These are phyloP conservation scores for Russula dissimulans DNA, from an alignment of 768 basidiomycete species.

Conservation along the genomic window DNA sequence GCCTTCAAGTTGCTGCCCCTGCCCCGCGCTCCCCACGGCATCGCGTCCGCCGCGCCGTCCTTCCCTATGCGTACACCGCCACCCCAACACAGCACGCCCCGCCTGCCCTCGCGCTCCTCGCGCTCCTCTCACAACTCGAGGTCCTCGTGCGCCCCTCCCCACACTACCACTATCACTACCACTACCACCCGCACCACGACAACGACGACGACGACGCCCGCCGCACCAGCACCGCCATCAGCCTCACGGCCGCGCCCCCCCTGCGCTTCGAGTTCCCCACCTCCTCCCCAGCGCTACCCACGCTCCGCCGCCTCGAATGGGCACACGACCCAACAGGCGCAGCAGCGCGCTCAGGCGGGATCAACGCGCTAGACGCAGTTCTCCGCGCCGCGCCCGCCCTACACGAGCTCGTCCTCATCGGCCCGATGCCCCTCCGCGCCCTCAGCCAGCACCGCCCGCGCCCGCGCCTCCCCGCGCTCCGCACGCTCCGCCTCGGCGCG, in stretches of 20 bases:
- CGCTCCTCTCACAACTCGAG: slow-evolving; percentile 8
- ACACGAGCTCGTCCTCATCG: slow-evolving; percentile 5
- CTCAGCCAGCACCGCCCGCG: too few species aligned
- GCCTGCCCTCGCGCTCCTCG: slow-evolving; percentile 9
- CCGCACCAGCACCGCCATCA: not conserved
- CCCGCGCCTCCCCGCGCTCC: not conserved
- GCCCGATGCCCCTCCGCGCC: not conserved
- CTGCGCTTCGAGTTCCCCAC: slow-evolving; percentile 9
- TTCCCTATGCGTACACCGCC: slow-evolving; percentile 10
- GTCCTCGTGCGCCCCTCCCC: slow-evolving; percentile 17
- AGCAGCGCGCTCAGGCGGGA: slow-evolving; percentile 13
- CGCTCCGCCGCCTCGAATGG: slow-evolving; percentile 17
- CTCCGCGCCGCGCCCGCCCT: slow-evolving; percentile 1
- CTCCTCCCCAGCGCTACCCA: not conserved
- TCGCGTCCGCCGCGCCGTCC: slow-evolving; percentile 16
- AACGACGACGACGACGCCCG: too few species aligned
- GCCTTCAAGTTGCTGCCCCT: not conserved
- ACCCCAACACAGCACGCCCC: slow-evolving; percentile 1
- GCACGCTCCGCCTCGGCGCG: slow-evolving; percentile 1
- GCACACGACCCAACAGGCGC: slow-evolving; percentile 2
- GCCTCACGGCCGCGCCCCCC: not conserved
- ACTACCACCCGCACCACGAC: too few species aligned
- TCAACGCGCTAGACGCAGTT: slow-evolving; percentile 13
- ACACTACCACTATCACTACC: not conserved
- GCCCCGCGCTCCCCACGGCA: not conserved